phyloP scores from a whole-genome alignment of 495 filamentous ascomycete genomes.

The Parathielavia appendiculata region DNA sequence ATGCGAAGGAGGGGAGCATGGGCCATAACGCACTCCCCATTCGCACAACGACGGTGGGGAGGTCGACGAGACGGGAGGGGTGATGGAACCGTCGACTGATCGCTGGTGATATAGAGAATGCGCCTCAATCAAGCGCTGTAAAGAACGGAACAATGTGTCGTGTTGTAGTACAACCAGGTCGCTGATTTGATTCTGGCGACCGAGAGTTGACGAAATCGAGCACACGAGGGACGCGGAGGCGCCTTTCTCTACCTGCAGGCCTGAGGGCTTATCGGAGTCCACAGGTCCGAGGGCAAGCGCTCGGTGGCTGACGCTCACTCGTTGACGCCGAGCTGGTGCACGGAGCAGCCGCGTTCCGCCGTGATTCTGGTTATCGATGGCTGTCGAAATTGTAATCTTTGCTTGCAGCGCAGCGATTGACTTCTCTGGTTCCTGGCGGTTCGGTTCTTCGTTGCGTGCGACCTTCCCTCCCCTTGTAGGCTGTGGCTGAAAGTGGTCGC shows the following conservation, averaged over 20 bases:
- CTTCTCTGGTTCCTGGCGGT: too few species aligned
- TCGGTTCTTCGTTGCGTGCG: neutral
- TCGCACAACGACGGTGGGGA: conserved; percentile 27
- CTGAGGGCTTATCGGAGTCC: neutral
- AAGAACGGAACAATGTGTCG: neutral
- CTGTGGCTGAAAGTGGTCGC: neutral
- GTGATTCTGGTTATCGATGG: neutral
- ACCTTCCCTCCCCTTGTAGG: neutral
- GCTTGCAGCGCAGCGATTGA: neutral
- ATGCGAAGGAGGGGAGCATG: conserved; percentile 48
- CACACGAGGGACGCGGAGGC: neutral
- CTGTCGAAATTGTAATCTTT: neutral
- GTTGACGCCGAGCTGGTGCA: neutral
- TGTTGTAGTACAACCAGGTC: neutral
- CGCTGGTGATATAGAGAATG: conserved; percentile 7
- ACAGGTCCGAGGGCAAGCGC: neutral
- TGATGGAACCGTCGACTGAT: conserved; percentile 8
- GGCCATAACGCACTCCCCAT: conserved; percentile 44
- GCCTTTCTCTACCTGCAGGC: neutral
- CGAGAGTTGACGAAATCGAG: neutral
- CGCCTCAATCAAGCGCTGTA: conserved; percentile 9
- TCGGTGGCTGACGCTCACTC: neutral
- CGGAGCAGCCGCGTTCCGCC: neutral
- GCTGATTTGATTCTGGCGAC: neutral
- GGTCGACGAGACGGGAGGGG: conserved; percentile 18